A percentile compares a stretch with the other conserved stretches of the same genome.
Conservation (phyloP, 441 rosid genomes). For the Gossypium schwendimanii region DNA sequence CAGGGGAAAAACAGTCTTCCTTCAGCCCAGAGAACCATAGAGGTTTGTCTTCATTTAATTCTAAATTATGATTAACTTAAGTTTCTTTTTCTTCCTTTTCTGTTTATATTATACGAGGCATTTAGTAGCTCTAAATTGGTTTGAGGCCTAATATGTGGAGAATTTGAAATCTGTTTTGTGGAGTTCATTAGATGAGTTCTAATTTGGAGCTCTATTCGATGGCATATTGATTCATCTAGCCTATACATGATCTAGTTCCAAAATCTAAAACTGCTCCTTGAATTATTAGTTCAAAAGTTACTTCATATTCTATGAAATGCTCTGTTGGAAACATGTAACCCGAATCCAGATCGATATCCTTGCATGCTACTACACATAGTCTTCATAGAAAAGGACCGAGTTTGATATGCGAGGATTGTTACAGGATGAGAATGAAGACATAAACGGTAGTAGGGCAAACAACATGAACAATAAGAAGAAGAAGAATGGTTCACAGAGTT, state of each 20-base stretch:
- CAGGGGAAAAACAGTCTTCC: constrained; percentile 26
- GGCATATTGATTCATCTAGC: neutral
- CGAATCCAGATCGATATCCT: neutral
- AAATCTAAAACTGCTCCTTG: neutral
- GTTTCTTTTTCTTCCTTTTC: neutral
- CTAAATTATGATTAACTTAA: neutral
- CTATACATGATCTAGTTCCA: neutral
- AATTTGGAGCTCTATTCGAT: neutral
- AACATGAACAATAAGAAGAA: constrained; percentile 24
- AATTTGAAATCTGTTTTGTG: neutral
- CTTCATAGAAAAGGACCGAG: neutral
- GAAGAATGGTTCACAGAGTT: constrained; percentile 25
- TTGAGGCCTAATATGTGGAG: neutral
- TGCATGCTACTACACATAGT: neutral
- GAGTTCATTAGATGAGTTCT: neutral
- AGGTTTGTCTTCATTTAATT: constrained; percentile 26
- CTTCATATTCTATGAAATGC: neutral
- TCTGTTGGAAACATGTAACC: neutral
- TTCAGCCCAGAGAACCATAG: constrained; percentile 9
- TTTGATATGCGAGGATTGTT: neutral
- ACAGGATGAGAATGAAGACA: constrained; percentile 31
- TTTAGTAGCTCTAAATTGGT: neutral
- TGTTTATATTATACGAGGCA: neutral
- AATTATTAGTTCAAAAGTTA: neutral
- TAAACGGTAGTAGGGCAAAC: constrained; percentile 22